phyloP scores from a whole-genome alignment of 257 asterid genomes.

The Thymus mandschuricus region DNA sequence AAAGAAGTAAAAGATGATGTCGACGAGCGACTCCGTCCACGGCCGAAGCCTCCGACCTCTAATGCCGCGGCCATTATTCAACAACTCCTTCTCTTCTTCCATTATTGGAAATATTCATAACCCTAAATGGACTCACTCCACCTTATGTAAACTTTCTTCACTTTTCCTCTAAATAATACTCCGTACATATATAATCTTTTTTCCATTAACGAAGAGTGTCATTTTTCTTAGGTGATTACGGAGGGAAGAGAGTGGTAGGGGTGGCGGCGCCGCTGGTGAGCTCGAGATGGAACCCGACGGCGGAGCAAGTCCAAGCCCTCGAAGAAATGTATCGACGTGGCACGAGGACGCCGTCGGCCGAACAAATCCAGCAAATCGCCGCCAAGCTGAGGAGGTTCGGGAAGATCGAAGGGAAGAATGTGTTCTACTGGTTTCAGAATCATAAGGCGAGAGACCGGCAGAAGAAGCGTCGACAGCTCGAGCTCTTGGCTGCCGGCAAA shows the following conservation, averaged over 20 bases:
- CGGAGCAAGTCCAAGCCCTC: conserved; percentile 68
- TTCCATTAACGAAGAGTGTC: background rate
- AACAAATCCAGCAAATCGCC: conserved; percentile 67
- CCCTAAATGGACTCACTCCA: conserved; percentile 36
- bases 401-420: conserved; percentile 75
- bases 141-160: background rate
- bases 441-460: conserved; percentile 84
- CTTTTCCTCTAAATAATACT: too few species aligned
- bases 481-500: conserved; percentile 25
- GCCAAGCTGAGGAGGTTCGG: conserved; percentile 62
- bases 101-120: conserved; percentile 21
- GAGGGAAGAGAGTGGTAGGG: conserved; percentile 22
- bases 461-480: conserved; percentile 55
- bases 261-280: conserved; percentile 26
- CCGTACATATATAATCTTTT: too few species aligned
- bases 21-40: background rate
- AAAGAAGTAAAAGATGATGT: background rate
- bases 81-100: background rate
- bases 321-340: conserved; percentile 73
- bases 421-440: conserved; percentile 84
- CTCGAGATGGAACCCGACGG: conserved; percentile 80
- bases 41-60: conserved; percentile 35
- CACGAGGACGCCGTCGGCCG: conserved; percentile 59
- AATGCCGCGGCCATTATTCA: conserved; percentile 32
- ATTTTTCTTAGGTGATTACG: conserved; percentile 29